Evolutionary conservation across 306 rosid species (phyloP), one percentile per base, ranked within the genome.

Genomic region (Oxytropis ochrocephala): DNA sequence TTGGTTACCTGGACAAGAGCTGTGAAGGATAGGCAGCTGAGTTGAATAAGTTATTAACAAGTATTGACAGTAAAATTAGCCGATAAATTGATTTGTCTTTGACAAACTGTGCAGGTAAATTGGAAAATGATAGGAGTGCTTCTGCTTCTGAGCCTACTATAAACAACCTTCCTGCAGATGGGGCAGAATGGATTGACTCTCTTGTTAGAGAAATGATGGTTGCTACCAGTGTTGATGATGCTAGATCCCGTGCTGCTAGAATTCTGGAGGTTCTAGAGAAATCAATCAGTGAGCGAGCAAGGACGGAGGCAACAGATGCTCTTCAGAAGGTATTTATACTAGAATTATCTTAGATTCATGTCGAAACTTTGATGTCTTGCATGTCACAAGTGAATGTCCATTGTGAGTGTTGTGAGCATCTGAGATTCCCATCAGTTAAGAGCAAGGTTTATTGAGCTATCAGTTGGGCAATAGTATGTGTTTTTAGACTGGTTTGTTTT

Each of bases 181-280:
- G 98, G 69, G 84, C 88, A 1, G 96, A 88, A 78, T 90, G 98
- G 98, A 87, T 91, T 38, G 93, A 90, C 49, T 84, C 87, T 78
- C 88, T 94, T 75, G 97, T 94, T 18, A 82, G 82, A 75, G 97
- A 94, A 78, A 87, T 94, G 89, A 81, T 70, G 87, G 72, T 70
- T 63, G 96, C 97, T 59, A 82, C 80, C 35, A 88, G 84, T 72
- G 74, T 91, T 77, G 97, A 88, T 43, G 95, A 90, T 90, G 95
- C 95, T 11, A 85, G 86, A 78, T 80, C 78, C n/a, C 96, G 95
- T 59, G 97, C 91, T 68, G 73, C 95, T 42, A 85, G 87, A 81
- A 83, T 86, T 69, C 82, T 94, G 66, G 96, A 85, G 78, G 79
- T 83, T 85, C 79, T 94, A 41, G 97, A 90, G 89, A 87, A 80